These are phyloP conservation scores for Eremothecium sinecaudum DNA, from an alignment of 1,139 yeast species.

Conservation along the genomic window DNA sequence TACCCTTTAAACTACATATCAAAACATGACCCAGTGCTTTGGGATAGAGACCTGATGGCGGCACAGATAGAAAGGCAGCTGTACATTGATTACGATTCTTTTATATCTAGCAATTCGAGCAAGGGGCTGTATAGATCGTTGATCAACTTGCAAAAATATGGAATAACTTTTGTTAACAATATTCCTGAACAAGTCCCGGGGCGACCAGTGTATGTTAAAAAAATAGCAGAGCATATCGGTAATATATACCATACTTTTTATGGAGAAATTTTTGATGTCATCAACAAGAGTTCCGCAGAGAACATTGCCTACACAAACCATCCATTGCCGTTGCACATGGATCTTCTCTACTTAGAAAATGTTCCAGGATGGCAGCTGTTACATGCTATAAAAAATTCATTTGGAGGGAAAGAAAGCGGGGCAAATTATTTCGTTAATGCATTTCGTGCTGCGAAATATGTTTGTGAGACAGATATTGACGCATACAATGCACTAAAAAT, in stretches of 20 bases:
- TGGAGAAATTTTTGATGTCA: slow-evolving; percentile 66
- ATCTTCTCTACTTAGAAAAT: slow-evolving; percentile 66
- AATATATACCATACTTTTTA: slow-evolving; percentile 66
- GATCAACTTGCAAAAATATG: slow-evolving; percentile 45
- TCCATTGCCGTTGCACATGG: slow-evolving; percentile 72
- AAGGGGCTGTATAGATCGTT: slow-evolving; percentile 36
- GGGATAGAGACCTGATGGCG: slow-evolving; percentile 35
- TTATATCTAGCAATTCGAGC: slow-evolving; percentile 32
- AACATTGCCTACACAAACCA: slow-evolving; percentile 66
- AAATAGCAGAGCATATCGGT: slow-evolving; percentile 54
- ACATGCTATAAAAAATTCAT: slow-evolving; percentile 55
- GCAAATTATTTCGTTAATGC: slow-evolving; percentile 62
- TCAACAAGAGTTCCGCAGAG: slow-evolving; percentile 46
- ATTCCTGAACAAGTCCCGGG: slow-evolving; percentile 36
- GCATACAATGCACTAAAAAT: slow-evolving; percentile 56
- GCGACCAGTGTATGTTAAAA: slow-evolving; percentile 32
- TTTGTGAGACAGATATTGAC: slow-evolving; percentile 46
- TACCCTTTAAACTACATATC: slow-evolving; percentile 26
- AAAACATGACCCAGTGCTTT: slow-evolving; percentile 32
- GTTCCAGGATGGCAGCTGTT: slow-evolving; percentile 76
- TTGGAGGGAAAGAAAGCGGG: slow-evolving; percentile 52
- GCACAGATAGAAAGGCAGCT: slow-evolving; percentile 24
- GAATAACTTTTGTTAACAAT: slow-evolving; percentile 47
- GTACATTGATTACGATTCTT: slow-evolving; percentile 37
- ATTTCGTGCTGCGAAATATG: slow-evolving; percentile 53